Percentiles rank a stretch among this genome's conserved stretches.
Evolutionary conservation across 495 filamentous ascomycete species (phyloP).

Genomic region (Trichocladium antarcticum): DNA sequence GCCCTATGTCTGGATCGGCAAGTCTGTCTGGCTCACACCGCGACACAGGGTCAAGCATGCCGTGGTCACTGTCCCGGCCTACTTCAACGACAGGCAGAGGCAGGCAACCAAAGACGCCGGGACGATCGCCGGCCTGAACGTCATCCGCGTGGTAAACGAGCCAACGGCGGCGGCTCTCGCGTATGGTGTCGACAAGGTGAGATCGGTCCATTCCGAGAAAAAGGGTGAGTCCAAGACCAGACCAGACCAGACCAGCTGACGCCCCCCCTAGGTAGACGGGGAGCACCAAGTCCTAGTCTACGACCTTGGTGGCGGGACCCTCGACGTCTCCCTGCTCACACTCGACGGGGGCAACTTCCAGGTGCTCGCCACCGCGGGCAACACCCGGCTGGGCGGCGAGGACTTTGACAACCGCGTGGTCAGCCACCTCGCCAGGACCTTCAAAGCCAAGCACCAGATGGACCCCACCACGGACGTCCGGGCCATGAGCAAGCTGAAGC

Average conservation of each 20-base stretch:
- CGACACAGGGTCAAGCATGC: conserved; percentile 72
- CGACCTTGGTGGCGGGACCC: conserved; percentile 97
- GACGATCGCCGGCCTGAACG: conserved; percentile 79
- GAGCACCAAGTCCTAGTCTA: conserved; percentile 83
- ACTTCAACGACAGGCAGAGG: conserved; percentile 94
- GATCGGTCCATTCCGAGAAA: no score
- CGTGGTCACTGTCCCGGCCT: conserved; percentile 88
- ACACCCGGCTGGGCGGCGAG: conserved; percentile 94
- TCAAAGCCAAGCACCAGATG: conserved; percentile 61
- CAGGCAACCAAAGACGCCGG: conserved; percentile 94
- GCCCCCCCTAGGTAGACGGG: conserved; percentile 37
- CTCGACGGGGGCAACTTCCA: conserved; percentile 90
- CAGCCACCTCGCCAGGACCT: conserved; percentile 78
- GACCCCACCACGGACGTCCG: conserved; percentile 81
- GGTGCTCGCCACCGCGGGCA: conserved; percentile 87
- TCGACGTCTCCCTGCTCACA: conserved; percentile 93
- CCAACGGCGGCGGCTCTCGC: conserved; percentile 76
- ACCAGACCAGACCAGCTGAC: background rate
- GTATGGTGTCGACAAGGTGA: conserved; percentile 61
- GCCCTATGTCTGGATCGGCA: no score
- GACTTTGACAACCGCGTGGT: conserved; percentile 96
- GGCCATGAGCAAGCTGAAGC: conserved; percentile 97
- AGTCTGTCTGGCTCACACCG: background rate
- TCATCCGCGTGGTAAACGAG: conserved; percentile 88
- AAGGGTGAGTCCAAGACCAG: background rate